Base-by-base conservation (phyloP, 2,329 filamentous ascomycete genomes). In the Pleurostoma richardsiae region DNA sequence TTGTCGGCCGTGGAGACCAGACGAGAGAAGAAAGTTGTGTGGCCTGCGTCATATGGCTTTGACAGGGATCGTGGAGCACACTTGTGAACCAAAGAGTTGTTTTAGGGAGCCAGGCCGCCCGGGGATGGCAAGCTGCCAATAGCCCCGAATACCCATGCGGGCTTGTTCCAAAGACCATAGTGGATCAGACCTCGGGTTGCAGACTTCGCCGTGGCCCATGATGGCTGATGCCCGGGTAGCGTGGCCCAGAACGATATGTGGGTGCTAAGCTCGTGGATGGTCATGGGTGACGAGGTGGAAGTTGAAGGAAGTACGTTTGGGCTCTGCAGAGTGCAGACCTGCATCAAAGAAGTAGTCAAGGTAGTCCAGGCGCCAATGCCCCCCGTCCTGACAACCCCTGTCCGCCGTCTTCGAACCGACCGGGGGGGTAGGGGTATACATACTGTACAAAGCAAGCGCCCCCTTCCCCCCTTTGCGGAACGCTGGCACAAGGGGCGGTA, bases 11-110 rank as follows among this genome's bases (percentile, higher is more conserved):
- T 56, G 50, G 56, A 58, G 54, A 49, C 43, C 49, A 46, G 40
- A n/a, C n/a, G 8, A 36, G 33, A 36, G 50, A 45, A 50, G 44
- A 39, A 46, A 44, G 52, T 19, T 19, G 19, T 19, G 19, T 56
- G 52, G 55, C 52, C 59, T 60, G 61, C 60, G 61, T 64, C 61
- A 64, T 63, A 57, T 57, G 56, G 50, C 49, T 47, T 45, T 54
- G 33, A 54, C 58, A 61, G 55, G 59, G 59, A 55, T 60, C 39
- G 45, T 52, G 52, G 50, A 54, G 51, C 52, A 19, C 19, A 19
- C 19, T 19, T 19, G 19, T 19, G 19, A 19, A 19, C 19, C 19
- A 19, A 19, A 19, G 19, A 19, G 19, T 19, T 19, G 19, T 19
- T 19, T 19, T 19, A 19, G 19, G 19, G 19, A 19, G 19, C 19